Evolutionary conservation across 2,329 filamentous ascomycete species (phyloP).

Genomic region (Talaromyces islandicus): DNA sequence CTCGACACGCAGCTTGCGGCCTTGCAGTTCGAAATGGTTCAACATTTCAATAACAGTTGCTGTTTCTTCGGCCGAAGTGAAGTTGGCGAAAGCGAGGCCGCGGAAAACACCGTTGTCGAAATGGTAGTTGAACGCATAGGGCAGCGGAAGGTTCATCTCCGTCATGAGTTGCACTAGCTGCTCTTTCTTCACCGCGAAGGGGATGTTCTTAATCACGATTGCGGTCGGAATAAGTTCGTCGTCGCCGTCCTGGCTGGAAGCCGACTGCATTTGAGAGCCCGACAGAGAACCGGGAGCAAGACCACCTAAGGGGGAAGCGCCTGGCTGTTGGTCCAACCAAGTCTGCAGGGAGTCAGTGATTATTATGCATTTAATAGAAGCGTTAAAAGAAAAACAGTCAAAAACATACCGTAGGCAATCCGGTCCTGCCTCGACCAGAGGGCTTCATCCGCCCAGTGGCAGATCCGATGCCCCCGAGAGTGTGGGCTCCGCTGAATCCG

Average conservation of each 20-base stretch:
- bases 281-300: constrained; percentile 7
- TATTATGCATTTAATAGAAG: not conserved
- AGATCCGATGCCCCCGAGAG: constrained; percentile 58
- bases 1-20: constrained; percentile 88
- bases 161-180: constrained; percentile 90
- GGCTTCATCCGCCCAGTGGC: constrained; percentile 53
- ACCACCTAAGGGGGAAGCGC: constrained; percentile 23
- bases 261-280: constrained; percentile 22
- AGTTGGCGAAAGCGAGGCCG: constrained; percentile 95
- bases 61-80: constrained; percentile 91
- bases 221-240: constrained; percentile 96
- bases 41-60: constrained; percentile 85
- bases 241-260: constrained; percentile 35
- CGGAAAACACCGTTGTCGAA: constrained; percentile 98
- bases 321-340: constrained; percentile 56
- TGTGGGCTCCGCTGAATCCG: constrained; percentile 60
- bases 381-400: not conserved
- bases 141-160: constrained; percentile 84
- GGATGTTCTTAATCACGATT: constrained; percentile 99
- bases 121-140: constrained; percentile 99
- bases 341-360: constrained; percentile 38
- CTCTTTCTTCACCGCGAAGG: constrained; percentile 97
- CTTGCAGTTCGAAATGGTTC: constrained; percentile 94
- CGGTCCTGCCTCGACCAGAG: constrained; percentile 49
- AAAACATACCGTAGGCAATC: constrained; percentile 66